These are phyloP conservation scores for Monosiga brevicollis DNA, from an alignment of 78 protist genomes.

Conservation along the genomic window DNA sequence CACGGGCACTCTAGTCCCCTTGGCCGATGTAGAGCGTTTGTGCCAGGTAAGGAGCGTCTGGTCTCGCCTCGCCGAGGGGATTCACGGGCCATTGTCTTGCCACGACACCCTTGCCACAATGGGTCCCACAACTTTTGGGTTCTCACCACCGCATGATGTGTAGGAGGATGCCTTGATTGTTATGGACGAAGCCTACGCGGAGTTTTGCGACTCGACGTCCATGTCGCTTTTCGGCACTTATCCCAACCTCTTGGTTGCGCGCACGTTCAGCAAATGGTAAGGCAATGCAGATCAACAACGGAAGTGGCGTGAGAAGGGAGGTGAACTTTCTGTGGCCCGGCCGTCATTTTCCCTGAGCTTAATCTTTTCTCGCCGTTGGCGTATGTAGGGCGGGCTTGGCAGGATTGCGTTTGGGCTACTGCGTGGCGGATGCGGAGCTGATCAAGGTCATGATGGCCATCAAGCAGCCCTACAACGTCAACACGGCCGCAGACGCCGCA, in stretches of 20 bases:
- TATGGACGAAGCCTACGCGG: conserved; percentile 23
- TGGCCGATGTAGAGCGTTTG: neutral
- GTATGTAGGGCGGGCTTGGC: conserved; percentile 20
- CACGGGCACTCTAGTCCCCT: conserved; percentile 16
- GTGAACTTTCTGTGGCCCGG: too few relatives aligned
- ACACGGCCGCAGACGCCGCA: conserved; percentile 14
- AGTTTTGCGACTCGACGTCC: neutral
- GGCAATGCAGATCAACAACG: too few relatives aligned
- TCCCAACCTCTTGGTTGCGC: conserved; percentile 10
- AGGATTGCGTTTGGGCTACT: conserved; percentile 18
- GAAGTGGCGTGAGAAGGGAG: too few relatives aligned
- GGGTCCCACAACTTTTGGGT: too few relatives aligned
- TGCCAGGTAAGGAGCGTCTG: neutral
- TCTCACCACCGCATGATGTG: too few relatives aligned
- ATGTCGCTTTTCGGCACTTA: neutral
- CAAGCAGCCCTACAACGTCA: conserved; percentile 34
- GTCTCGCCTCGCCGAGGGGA: too few relatives aligned
- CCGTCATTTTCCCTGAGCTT: too few relatives aligned
- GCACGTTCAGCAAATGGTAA: conserved; percentile 19
- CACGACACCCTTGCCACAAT: too few relatives aligned
- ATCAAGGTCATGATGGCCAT: conserved; percentile 3
- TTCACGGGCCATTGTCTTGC: neutral
- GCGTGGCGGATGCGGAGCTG: conserved; percentile 1
- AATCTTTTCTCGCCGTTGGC: too few relatives aligned
- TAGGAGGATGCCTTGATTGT: conserved; percentile 14